phyloP scores from a whole-genome alignment of 2,329 filamentous ascomycete species.

The Tolypocladium endophyticum region DNA sequence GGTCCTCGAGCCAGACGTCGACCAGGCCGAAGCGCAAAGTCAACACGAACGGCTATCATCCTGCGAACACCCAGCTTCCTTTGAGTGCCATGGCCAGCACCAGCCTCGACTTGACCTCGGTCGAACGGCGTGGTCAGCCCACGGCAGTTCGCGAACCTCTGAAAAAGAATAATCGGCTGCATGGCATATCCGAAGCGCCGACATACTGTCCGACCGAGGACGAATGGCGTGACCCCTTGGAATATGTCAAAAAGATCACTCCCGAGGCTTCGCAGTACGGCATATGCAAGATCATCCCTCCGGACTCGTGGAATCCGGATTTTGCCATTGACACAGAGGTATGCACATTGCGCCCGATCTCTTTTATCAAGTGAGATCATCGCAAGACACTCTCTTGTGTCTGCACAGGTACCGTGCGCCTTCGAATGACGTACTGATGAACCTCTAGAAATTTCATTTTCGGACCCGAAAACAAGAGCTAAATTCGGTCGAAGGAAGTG shows the following conservation, averaged over 20 bases:
- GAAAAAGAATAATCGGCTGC: conserved; percentile 70
- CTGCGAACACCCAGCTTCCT: conserved; percentile 37
- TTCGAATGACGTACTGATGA: neutral
- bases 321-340: conserved; percentile 98
- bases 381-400: neutral
- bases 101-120: conserved; percentile 75
- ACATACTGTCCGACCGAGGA: conserved; percentile 85
- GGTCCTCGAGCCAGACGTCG: conserved; percentile 20
- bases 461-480: conserved; percentile 91
- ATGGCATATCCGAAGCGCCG: conserved; percentile 80
- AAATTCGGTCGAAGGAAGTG: conserved; percentile 97
- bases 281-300: conserved; percentile 91
- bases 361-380: neutral
- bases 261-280: conserved; percentile 81
- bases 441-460: conserved; percentile 79
- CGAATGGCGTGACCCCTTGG: conserved; percentile 88
- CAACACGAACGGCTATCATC: conserved; percentile 43
- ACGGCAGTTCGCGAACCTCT: conserved; percentile 63
- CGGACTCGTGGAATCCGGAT: conserved; percentile 84
- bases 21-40: conserved; percentile 42
- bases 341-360: conserved; percentile 8
- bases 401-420: neutral
- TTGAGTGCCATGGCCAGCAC: conserved; percentile 46
- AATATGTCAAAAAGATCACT: conserved; percentile 85
- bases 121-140: conserved; percentile 81